phyloP scores from a whole-genome alignment of 805 yeast genomes.

The Clavispora asparagi region DNA sequence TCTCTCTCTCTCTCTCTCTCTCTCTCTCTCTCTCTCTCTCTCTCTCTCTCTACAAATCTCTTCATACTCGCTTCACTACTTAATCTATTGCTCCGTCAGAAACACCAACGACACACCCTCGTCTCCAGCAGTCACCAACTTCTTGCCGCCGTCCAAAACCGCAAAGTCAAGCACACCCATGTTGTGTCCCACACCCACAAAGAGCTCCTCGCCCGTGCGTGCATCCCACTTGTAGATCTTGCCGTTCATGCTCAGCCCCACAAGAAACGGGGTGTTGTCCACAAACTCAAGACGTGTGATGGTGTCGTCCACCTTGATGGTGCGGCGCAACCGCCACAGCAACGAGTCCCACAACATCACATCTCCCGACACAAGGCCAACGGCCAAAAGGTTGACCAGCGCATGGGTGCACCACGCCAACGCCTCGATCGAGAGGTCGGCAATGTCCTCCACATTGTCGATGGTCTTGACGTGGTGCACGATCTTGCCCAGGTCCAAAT shows the following conservation, averaged over 20 bases:
- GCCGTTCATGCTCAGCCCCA: slow-evolving; percentile 82
- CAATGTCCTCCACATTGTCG: slow-evolving; percentile 44
- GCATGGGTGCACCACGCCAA: slow-evolving; percentile 67
- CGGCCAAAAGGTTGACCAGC: slow-evolving; percentile 59
- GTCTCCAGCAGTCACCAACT: slow-evolving; percentile 89
- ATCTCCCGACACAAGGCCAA: slow-evolving; percentile 87
- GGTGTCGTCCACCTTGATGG: slow-evolving; percentile 70
- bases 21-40: too few relatives aligned
- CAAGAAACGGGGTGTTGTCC: slow-evolving; percentile 49
- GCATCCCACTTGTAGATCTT: slow-evolving; percentile 82
- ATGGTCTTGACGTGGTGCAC: slow-evolving; percentile 62
- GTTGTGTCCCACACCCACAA: slow-evolving; percentile 85
- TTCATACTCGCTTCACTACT: background rate
- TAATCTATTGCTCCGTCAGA: slow-evolving; percentile 13
- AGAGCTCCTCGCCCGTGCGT: slow-evolving; percentile 73
- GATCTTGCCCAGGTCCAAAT: slow-evolving; percentile 66
- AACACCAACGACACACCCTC: slow-evolving; percentile 89
- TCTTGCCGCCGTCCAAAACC: slow-evolving; percentile 57
- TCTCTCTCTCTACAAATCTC: background rate
- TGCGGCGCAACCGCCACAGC: slow-evolving; percentile 81
- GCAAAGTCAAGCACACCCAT: slow-evolving; percentile 91
- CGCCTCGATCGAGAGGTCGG: slow-evolving; percentile 49
- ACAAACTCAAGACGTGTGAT: slow-evolving; percentile 75
- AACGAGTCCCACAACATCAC: slow-evolving; percentile 76
- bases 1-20: too few relatives aligned